Evolutionary conservation across 2,329 filamentous ascomycete genomes (phyloP).

Genomic region (Meredithiella fracta): DNA sequence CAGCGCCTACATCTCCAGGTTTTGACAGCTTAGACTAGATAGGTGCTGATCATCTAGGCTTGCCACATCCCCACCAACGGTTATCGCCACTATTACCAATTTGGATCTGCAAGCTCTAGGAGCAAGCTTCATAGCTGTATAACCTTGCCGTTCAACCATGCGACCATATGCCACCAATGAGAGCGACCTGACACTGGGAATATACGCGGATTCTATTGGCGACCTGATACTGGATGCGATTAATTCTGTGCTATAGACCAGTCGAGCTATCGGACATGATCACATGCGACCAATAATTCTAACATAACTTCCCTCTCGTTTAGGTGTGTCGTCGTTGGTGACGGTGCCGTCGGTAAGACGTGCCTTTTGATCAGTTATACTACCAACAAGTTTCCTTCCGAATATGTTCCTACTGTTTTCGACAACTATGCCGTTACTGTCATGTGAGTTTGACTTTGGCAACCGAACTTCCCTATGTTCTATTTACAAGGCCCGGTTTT

Average conservation of each 20-base stretch:
- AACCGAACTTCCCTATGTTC: neutral
- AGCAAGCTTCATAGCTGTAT: neutral
- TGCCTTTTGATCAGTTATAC: conserved; percentile 98
- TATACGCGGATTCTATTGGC: neutral
- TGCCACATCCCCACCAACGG: neutral
- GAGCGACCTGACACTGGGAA: neutral
- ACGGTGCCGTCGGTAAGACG: conserved; percentile 98
- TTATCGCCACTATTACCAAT: neutral
- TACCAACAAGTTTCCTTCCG: conserved; percentile 97
- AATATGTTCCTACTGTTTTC: conserved; percentile 99
- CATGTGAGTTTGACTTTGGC: conserved; percentile 53
- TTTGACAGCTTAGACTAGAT: no score
- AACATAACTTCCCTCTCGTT: neutral
- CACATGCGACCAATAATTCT: neutral
- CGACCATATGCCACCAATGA: neutral
- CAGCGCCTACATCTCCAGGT: no score
- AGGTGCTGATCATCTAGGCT: no score
- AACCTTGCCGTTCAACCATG: neutral
- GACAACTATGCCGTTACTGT: conserved; percentile 99
- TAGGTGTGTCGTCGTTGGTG: conserved; percentile 96
- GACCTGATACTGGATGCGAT: neutral
- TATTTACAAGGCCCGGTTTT: conserved; percentile 14
- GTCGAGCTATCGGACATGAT: neutral
- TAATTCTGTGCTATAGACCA: neutral
- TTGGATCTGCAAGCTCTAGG: neutral